phyloP scores from a whole-genome alignment of 768 basidiomycete species.

The Ramaria sp. region DNA sequence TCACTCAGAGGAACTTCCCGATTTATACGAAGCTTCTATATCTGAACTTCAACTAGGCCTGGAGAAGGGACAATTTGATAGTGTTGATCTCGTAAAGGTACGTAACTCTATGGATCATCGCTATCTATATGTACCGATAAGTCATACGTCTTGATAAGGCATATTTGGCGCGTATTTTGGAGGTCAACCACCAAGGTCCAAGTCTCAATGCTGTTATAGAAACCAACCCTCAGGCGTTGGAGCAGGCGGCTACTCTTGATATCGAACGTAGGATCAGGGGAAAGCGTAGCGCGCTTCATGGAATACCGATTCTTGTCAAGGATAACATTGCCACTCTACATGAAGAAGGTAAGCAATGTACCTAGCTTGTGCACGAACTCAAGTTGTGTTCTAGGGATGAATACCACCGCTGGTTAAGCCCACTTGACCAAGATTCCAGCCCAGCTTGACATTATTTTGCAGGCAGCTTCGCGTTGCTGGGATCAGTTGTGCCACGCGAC shows the following conservation, averaged over 20 bases:
- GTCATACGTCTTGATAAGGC: constrained; percentile 18
- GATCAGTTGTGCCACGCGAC: too few relatives aligned
- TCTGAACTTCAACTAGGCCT: constrained; percentile 28
- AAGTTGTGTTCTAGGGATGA: not conserved
- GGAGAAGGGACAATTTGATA: constrained; percentile 24
- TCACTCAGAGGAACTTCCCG: too few relatives aligned
- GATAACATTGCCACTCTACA: constrained; percentile 22
- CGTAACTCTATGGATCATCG: constrained; percentile 4
- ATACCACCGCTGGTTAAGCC: constrained; percentile 5
- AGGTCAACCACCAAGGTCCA: constrained; percentile 30
- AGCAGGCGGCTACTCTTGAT: constrained; percentile 25
- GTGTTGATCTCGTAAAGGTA: constrained; percentile 31
- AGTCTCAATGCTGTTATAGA: constrained; percentile 28
- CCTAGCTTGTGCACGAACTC: not conserved
- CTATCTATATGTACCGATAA: not conserved
- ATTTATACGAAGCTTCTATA: constrained; percentile 22
- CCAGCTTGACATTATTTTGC: too few relatives aligned
- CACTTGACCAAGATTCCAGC: too few relatives aligned
- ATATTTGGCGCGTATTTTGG: constrained; percentile 31
- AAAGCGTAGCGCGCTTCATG: constrained; percentile 24
- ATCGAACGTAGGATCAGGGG: constrained; percentile 20
- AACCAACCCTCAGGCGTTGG: constrained; percentile 27
- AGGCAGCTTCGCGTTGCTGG: too few relatives aligned
- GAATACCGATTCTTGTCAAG: constrained; percentile 28
- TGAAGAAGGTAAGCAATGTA: not conserved